phyloP scores from a whole-genome alignment of 1,284 basidiomycete species.

The Thelephora terrestris region DNA sequence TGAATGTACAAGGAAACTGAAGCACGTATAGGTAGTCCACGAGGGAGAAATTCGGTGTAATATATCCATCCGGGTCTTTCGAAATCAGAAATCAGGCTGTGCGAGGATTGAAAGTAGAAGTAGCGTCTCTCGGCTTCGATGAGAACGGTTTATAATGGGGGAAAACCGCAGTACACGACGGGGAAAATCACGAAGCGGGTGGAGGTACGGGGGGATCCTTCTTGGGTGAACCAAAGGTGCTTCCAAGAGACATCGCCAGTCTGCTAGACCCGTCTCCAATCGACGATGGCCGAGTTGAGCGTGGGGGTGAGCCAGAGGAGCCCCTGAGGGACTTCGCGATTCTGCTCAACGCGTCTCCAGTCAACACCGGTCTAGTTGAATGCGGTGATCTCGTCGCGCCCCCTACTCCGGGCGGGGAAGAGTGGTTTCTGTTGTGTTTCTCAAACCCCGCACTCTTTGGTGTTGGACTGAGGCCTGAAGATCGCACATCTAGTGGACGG shows the following conservation, averaged over 20 bases:
- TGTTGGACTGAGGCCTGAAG: not conserved
- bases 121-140: too few relatives aligned
- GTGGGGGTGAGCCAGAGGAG: slow-evolving; percentile 16
- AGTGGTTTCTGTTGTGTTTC: slow-evolving; percentile 49
- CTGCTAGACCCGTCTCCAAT: slow-evolving; percentile 56
- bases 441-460: slow-evolving; percentile 1
- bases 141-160: too few relatives aligned
- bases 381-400: slow-evolving; percentile 31
- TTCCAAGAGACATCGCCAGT: slow-evolving; percentile 48
- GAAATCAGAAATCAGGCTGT: too few relatives aligned
- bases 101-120: too few relatives aligned
- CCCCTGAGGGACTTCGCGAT: slow-evolving; percentile 47
- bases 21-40: too few relatives aligned
- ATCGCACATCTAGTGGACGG: slow-evolving; percentile 22
- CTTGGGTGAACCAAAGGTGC: too few relatives aligned
- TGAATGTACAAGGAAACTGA: too few relatives aligned
- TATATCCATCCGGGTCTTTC: too few relatives aligned
- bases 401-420: slow-evolving; percentile 42
- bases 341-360: slow-evolving; percentile 53
- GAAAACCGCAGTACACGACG: too few relatives aligned
- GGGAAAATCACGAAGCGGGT: too few relatives aligned
- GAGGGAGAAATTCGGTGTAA: too few relatives aligned
- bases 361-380: slow-evolving; percentile 52
- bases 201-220: too few relatives aligned
- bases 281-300: slow-evolving; percentile 53